phyloP scores from a whole-genome alignment of 768 basidiomycete genomes.

The Lactarius akahatsu region DNA sequence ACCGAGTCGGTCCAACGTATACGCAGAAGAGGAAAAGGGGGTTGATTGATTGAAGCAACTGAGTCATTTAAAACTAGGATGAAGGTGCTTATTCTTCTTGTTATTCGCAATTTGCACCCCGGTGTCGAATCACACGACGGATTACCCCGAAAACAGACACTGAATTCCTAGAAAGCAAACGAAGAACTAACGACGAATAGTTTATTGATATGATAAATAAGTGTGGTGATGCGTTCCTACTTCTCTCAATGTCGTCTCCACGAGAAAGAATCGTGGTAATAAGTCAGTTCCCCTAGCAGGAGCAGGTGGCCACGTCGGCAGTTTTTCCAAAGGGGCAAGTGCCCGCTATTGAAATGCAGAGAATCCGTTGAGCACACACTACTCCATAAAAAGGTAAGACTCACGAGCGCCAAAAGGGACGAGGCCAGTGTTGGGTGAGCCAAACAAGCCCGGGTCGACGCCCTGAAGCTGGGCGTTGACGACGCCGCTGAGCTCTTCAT shows the following conservation, averaged over 20 bases:
- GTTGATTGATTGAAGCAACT: background rate
- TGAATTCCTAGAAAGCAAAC: background rate
- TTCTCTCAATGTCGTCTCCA: background rate
- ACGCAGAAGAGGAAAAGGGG: background rate
- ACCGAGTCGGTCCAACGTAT: background rate
- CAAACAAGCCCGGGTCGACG: constrained; percentile 54
- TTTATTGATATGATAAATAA: background rate
- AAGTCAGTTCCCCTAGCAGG: constrained; percentile 2
- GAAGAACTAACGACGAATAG: background rate
- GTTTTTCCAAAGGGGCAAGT: constrained; percentile 27
- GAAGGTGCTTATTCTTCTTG: background rate
- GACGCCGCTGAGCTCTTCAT: constrained; percentile 48
- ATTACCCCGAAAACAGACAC: background rate
- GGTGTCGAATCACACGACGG: background rate
- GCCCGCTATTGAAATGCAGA: constrained; percentile 15
- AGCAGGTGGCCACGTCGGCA: constrained; percentile 20
- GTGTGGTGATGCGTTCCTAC: background rate
- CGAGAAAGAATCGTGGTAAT: constrained; percentile 1
- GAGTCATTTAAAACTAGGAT: background rate
- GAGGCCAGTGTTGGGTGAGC: constrained; percentile 48
- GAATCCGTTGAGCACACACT: background rate
- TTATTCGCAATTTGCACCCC: background rate
- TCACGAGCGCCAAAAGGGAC: constrained; percentile 47
- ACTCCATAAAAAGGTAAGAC: constrained; percentile 27
- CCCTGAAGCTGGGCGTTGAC: constrained; percentile 57